Base-by-base conservation (phyloP, 257 asterid genomes). In the Nicotiana obtusifolia region DNA sequence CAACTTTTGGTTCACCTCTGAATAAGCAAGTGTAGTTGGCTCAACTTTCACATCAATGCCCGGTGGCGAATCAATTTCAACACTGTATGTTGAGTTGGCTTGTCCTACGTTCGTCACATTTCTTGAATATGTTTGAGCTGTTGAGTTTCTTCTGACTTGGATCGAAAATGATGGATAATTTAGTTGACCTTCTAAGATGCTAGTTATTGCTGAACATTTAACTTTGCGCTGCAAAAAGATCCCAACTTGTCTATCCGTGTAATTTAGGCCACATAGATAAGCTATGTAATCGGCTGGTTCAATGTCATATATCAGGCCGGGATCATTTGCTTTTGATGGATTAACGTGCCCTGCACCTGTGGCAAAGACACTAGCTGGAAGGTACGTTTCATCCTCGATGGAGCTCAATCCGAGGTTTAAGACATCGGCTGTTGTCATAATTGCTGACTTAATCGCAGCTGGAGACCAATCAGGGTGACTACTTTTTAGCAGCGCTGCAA, bases 101-200 rank as follows among this genome's bases (percentile, higher is more conserved):
- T 85, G 83, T 0, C 89, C 90, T 6, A 87, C 86, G 2, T 89
- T 89, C 0, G 84, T 89, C 54, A 84, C 90, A 10, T 86, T 89
- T 82, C 90, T 86, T 0, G 88, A 78, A 71, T 87, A 87, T 6
- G 14, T 30, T 44, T 71, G 37, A 44, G 78, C 60, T 5, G 20
- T 64, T 7, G 65, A 75, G 20, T n/a, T 24, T 30, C 8, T 7
- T 24, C 86, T 80, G 5, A 84, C 78, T 0, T 2, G 35, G 28
- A 87, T 11, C 0, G 88, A 52, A 9, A 89, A 83, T 3, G 91
- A 87, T 3, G 91, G 92, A 24, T 87, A 86, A 41, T 89, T 89
- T 24, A 87, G 78, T 13, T 85, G 78, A 47, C 84, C 86, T 62
- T 85, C 87, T 0, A 81, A 67, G 5, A 83, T 59, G 33, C 83